A percentile compares a stretch with the other conserved stretches of the same genome.
Conservation (phyloP, 768 basidiomycete genomes). For the Fistulinella prunicolor region DNA sequence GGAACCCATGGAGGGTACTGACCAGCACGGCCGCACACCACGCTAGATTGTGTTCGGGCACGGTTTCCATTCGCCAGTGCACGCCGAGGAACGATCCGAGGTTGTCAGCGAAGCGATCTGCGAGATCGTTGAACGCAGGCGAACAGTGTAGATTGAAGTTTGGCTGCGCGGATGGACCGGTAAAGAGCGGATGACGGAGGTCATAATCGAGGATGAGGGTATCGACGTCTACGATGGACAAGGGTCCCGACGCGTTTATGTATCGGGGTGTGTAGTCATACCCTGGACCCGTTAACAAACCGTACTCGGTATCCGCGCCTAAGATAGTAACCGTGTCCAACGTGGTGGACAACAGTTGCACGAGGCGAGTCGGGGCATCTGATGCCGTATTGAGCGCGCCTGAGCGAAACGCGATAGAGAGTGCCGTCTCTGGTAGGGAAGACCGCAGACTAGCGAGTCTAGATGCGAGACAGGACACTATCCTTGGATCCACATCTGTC, state of each 20-base stretch:
- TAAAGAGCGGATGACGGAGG: conserved; percentile 46
- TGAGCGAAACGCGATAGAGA: conserved; percentile 13
- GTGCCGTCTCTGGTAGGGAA: conserved; percentile 1
- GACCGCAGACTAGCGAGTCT: conserved; percentile 15
- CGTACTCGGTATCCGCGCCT: conserved; percentile 1
- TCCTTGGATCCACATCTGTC: conserved; percentile 9
- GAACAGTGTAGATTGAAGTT: conserved; percentile 42
- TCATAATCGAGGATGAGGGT: conserved; percentile 56
- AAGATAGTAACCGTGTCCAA: background rate
- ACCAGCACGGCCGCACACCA: conserved; percentile 52
- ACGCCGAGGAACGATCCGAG: conserved; percentile 44
- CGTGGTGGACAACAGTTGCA: background rate
- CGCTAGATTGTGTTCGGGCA: conserved; percentile 39
- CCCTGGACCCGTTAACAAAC: conserved; percentile 9
- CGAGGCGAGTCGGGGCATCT: conserved; percentile 16
- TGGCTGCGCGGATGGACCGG: background rate
- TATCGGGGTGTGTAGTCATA: conserved; percentile 13
- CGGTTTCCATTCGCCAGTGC: conserved; percentile 58
- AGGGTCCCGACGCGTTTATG: conserved; percentile 13
- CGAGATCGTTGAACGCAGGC: conserved; percentile 39
- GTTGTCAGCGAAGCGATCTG: conserved; percentile 34
- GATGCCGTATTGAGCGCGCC: background rate
- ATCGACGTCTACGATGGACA: conserved; percentile 30
- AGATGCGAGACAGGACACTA: conserved; percentile 19
- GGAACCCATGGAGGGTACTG: conserved; percentile 37